Evolutionary conservation across 306 rosid genomes (phyloP), one percentile per base, ranked within the genome.

Genomic region (Echinosophora koreensis): DNA sequence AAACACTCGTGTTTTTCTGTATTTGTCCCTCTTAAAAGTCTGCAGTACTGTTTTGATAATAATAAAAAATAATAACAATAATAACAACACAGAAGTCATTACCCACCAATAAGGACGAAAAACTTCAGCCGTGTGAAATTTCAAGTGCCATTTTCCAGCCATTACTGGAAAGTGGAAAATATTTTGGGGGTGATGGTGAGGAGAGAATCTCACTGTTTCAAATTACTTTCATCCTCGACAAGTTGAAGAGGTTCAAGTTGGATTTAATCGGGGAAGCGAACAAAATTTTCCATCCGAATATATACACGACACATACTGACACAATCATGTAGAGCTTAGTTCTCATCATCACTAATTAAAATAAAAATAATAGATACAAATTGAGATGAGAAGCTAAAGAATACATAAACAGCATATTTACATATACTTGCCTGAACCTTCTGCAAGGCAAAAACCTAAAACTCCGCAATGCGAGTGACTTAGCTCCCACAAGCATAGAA

Each of bases 321-420:
- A 77, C 62, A 76, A 77, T 28, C 47, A 81, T 66, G 85, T 76
- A 75, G 42, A 78, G 90, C 80, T 85, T 87, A 85, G 88, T 84
- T 77, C 90, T 77, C 96, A 88, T 82, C 90, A 57, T 54, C 76
- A 60, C 80, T 77, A 54, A 77, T 80, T 54, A 51, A 64, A 74
- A 77, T 76, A 57, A 67, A 78, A 84, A 71, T 80, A 64, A 61
- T 80, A 79, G 66, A 77, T 81, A 87, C 87, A 82, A 80, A 76
- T 68, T 66, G 84, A 62, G 93, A 87, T 70, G 87, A 84, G 90
- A 85, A 79, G 61, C 95, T 84, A 91, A 90, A 84, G 90, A 71
- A 76, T 76, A 80, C 86, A 88, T 66, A 35, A 82, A 74, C 85
- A 79, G 47, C 82, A 82, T 86, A 81, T 91, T 66, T 89, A 91